A percentile compares a stretch with the other conserved stretches of the same genome.
phyloP scores from a whole-genome alignment of 2,329 filamentous ascomycete species.

The Phoma herbarum region DNA sequence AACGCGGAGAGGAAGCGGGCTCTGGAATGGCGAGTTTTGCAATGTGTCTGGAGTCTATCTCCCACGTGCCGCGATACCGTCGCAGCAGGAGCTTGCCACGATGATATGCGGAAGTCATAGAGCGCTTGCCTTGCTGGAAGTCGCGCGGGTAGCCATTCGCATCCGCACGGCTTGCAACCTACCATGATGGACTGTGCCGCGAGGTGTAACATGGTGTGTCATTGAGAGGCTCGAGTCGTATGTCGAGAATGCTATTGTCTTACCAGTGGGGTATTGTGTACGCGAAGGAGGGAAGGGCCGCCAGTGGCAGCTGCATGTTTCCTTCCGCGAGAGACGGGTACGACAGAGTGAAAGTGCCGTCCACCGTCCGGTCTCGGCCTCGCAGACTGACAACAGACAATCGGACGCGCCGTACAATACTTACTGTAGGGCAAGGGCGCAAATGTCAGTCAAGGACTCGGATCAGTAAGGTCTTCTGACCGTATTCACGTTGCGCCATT shows the following conservation, averaged over 20 bases:
- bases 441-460: not conserved
- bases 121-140: slow-evolving; percentile 5
- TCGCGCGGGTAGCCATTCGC: not conserved
- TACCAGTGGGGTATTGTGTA: slow-evolving; percentile 1
- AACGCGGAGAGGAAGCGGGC: not conserved
- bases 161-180: slow-evolving; percentile 3
- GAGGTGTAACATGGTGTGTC: not conserved
- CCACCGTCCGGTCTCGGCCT: not conserved
- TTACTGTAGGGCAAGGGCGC: no score
- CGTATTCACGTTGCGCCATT: not conserved
- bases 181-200: not conserved
- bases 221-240: not conserved
- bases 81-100: not conserved
- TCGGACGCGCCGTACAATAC: no score
- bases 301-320: slow-evolving; percentile 3
- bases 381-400: not conserved
- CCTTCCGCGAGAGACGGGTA: slow-evolving; percentile 6
- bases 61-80: not conserved
- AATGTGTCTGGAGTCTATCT: not conserved
- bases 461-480: not conserved
- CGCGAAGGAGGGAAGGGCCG: not conserved
- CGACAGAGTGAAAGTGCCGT: not conserved
- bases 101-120: slow-evolving; percentile 3
- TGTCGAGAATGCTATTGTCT: slow-evolving; percentile 6
- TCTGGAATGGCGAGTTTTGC: not conserved